A percentile compares a stretch with the other conserved stretches of the same genome.
These are phyloP conservation scores for Aspergillus texensis DNA, from an alignment of 2,329 filamentous ascomycete genomes.

Conservation along the genomic window DNA sequence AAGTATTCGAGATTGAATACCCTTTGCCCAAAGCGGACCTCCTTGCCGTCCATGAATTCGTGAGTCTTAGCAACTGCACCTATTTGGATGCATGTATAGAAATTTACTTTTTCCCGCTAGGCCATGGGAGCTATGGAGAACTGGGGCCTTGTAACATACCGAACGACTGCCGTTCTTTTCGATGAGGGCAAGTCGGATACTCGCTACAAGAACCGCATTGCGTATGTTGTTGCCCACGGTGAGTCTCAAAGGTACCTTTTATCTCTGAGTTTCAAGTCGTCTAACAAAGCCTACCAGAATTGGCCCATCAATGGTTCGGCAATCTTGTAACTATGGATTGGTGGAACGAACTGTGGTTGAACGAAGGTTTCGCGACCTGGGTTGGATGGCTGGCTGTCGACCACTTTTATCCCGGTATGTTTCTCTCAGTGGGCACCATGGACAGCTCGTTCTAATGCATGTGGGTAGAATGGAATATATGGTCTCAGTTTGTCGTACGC, in stretches of 20 bases:
- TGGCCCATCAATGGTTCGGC: conserved; percentile 95
- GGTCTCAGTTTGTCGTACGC: conserved; percentile 89
- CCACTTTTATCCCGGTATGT: conserved; percentile 75
- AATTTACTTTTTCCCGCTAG: conserved; percentile 45
- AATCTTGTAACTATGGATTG: conserved; percentile 97
- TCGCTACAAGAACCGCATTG: conserved; percentile 88
- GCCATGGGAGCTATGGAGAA: conserved; percentile 83
- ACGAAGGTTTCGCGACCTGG: conserved; percentile 97
- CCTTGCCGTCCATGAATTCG: conserved; percentile 91
- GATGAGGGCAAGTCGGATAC: conserved; percentile 90
- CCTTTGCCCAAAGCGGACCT: conserved; percentile 90
- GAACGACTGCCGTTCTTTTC: conserved; percentile 93
- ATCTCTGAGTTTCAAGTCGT: background rate
- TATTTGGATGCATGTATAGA: background rate
- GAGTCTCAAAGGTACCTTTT: conserved; percentile 15
- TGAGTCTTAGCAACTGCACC: conserved; percentile 45
- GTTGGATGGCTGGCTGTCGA: conserved; percentile 94
- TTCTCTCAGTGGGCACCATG: background rate
- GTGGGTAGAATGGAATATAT: conserved; percentile 82
- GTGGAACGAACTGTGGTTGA: conserved; percentile 93
- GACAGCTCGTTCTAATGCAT: conserved; percentile 21
- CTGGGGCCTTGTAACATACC: conserved; percentile 95
- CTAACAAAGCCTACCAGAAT: conserved; percentile 54
- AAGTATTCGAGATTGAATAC: conserved; percentile 90
- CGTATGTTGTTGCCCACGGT: conserved; percentile 93